Conservation (phyloP, 2,329 filamentous ascomycete species). For the Clarireedia hainanense region DNA sequence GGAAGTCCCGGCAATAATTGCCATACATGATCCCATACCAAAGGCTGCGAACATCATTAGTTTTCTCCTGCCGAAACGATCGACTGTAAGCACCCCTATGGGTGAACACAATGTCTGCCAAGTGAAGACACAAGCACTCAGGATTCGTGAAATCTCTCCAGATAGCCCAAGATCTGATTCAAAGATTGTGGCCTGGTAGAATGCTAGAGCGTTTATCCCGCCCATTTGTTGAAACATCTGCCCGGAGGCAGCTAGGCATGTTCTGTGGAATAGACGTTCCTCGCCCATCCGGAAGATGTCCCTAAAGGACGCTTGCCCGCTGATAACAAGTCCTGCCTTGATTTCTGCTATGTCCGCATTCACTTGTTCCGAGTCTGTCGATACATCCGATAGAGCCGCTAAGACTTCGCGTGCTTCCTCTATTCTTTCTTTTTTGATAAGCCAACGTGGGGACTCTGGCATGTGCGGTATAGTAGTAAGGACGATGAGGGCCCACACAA, state of each 20-base stretch:
- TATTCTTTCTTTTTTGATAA: slow-evolving; percentile 37
- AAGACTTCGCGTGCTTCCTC: slow-evolving; percentile 38
- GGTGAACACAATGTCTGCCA: slow-evolving; percentile 15
- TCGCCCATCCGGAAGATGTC: slow-evolving; percentile 43
- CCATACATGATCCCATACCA: slow-evolving; percentile 59
- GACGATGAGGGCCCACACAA: slow-evolving; percentile 52
- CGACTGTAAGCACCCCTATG: slow-evolving; percentile 35
- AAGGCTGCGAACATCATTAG: slow-evolving; percentile 64
- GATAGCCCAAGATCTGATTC: slow-evolving; percentile 39
- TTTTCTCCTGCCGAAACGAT: slow-evolving; percentile 56
- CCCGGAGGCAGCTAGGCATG: slow-evolving; percentile 40
- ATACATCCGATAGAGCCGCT: slow-evolving; percentile 33
- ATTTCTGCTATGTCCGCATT: slow-evolving; percentile 43
- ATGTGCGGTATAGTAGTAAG: slow-evolving; percentile 43
- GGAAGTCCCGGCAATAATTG: slow-evolving; percentile 39
- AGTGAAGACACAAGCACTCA: slow-evolving; percentile 41
- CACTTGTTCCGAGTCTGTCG: slow-evolving; percentile 45
- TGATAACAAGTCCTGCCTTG: slow-evolving; percentile 61
- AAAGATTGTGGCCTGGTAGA: slow-evolving; percentile 43
- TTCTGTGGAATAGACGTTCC: slow-evolving; percentile 45
- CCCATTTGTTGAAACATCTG: slow-evolving; percentile 46
- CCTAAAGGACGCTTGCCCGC: slow-evolving; percentile 26
- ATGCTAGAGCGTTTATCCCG: slow-evolving; percentile 37
- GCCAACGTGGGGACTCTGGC: slow-evolving; percentile 44
- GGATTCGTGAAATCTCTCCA: slow-evolving; percentile 41